These are phyloP conservation scores for Punica granatum DNA, from an alignment of 345 rosid genomes.

Conservation along the genomic window DNA sequence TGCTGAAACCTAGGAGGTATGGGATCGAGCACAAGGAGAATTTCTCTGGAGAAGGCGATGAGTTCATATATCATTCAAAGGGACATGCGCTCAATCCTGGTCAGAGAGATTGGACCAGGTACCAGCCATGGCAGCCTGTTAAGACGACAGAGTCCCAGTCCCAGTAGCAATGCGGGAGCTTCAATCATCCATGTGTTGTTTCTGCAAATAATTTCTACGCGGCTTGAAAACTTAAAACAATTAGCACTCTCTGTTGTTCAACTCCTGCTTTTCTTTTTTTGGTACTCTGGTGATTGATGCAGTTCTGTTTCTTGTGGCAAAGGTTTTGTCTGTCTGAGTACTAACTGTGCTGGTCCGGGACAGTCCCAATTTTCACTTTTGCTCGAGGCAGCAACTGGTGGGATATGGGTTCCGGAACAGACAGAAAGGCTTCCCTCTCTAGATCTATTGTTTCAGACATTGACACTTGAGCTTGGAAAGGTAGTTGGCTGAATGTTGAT, in stretches of 20 bases:
- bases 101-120: constrained; percentile 91
- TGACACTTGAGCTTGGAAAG: not conserved
- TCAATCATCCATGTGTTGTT: not conserved
- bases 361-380: not conserved
- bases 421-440: no score
- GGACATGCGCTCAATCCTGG: constrained; percentile 92
- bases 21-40: constrained; percentile 86
- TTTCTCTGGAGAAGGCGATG: constrained; percentile 86
- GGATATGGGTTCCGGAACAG: no score
- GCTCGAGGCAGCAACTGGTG: not conserved
- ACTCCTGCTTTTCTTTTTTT: no score
- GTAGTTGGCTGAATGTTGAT: no score
- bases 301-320: not conserved
- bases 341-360: not conserved
- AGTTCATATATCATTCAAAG: constrained; percentile 78
- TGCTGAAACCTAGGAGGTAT: constrained; percentile 86
- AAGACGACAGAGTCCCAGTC: constrained; percentile 28
- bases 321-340: not conserved
- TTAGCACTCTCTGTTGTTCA: not conserved
- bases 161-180: not conserved
- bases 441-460: not conserved
- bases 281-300: not conserved
- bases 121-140: constrained; percentile 83
- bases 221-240: no score
- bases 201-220: constrained; percentile 1